phyloP scores from a whole-genome alignment of 768 basidiomycete genomes.

The Suillus weaverae region DNA sequence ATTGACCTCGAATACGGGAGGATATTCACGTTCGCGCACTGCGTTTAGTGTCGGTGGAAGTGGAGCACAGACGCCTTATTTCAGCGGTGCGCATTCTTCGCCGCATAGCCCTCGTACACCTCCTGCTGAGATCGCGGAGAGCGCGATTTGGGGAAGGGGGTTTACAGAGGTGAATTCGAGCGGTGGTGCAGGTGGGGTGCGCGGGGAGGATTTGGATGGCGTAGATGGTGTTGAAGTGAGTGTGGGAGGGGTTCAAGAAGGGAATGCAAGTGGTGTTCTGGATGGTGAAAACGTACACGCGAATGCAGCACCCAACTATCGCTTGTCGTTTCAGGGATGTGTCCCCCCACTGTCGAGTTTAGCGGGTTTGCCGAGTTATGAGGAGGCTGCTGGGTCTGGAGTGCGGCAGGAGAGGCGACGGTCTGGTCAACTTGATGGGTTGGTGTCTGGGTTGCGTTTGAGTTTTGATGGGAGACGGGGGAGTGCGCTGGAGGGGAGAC shows the following conservation, averaged over 20 bases:
- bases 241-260: background rate
- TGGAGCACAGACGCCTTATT: background rate
- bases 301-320: constrained; percentile 63
- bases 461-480: background rate
- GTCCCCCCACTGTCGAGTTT: constrained; percentile 81
- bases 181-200: background rate
- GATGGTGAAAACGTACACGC: background rate
- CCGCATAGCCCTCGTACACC: constrained; percentile 10
- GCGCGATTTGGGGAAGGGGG: constrained; percentile 53
- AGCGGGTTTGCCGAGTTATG: constrained; percentile 83
- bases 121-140: constrained; percentile 26
- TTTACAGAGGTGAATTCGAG: constrained; percentile 59
- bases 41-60: background rate
- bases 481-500: background rate
- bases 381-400: constrained; percentile 50
- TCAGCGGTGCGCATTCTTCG: background rate
- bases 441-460: background rate
- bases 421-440: background rate
- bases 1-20: background rate
- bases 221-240: background rate
- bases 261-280: background rate
- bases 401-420: background rate
- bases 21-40: constrained; percentile 5
- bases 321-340: constrained; percentile 80
- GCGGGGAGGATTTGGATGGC: background rate